Evolutionary conservation across 139 green algal species (phyloP).

Genomic region (Chlamydomonas asymmetrica): DNA sequence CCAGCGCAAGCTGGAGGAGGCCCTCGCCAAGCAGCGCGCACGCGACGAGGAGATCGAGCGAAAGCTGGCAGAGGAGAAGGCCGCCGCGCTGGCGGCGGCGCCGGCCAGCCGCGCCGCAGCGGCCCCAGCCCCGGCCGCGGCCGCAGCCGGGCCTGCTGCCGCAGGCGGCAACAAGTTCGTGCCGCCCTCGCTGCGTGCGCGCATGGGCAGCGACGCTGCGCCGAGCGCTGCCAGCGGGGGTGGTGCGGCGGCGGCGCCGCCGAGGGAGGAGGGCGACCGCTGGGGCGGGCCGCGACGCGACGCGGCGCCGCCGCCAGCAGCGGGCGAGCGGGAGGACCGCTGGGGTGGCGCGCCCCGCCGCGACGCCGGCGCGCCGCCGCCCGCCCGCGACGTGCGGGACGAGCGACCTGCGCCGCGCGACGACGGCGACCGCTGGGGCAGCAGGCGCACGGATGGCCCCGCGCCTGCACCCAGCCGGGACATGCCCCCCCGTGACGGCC

Average conservation of each 20-base stretch:
- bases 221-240: neutral
- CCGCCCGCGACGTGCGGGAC: neutral
- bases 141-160: neutral
- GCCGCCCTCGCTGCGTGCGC: constrained; percentile 6
- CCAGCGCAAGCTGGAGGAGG: constrained; percentile 54
- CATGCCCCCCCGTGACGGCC: constrained; percentile 7
- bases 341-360: neutral
- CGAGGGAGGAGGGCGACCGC: constrained; percentile 11
- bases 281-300: constrained; percentile 24
- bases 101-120: neutral
- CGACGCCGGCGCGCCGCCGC: constrained; percentile 11
- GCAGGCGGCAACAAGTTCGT: constrained; percentile 13
- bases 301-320: neutral
- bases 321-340: too few relatives aligned
- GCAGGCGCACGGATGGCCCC: neutral
- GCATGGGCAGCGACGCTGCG: neutral
- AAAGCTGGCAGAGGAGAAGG: constrained; percentile 41
- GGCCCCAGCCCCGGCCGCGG: neutral
- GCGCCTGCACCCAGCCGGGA: neutral
- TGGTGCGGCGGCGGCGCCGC: neutral
- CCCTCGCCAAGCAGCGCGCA: constrained; percentile 48
- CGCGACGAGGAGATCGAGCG: constrained; percentile 66
- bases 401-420: constrained; percentile 10
- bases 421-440: neutral
- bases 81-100: constrained; percentile 9